Percentiles rank a stretch among this genome's conserved stretches.
These are phyloP conservation scores for Galeopsis tetrahit DNA, from an alignment of 257 asterid species.

Conservation along the genomic window DNA sequence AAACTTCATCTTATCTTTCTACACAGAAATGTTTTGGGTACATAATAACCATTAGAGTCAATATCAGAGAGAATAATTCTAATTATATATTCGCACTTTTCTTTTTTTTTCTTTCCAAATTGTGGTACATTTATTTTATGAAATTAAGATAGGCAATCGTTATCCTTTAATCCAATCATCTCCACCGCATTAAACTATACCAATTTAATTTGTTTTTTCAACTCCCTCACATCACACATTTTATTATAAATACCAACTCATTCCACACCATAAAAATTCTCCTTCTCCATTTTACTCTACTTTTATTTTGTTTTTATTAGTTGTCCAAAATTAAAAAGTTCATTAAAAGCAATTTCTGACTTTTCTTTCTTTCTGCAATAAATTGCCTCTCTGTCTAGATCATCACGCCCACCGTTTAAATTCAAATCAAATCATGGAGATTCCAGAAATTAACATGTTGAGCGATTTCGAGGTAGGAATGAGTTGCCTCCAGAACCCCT, in stretches of 20 bases:
- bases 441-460: conserved; percentile 67
- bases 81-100: conserved; percentile 24
- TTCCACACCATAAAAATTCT: conserved; percentile 18
- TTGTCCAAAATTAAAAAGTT: conserved; percentile 20
- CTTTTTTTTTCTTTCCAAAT: not conserved
- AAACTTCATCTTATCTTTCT: conserved; percentile 23
- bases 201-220: not conserved
- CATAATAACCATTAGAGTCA: conserved; percentile 27
- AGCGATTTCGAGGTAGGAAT: conserved; percentile 76
- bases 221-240: not conserved
- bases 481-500: conserved; percentile 71
- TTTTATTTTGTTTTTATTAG: not conserved
- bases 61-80: conserved; percentile 20
- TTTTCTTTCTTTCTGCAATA: not conserved
- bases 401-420: not conserved
- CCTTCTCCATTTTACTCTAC: not conserved
- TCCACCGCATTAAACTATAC: conserved; percentile 35
- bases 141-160: conserved; percentile 14
- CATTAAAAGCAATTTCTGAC: conserved; percentile 5
- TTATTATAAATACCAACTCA: conserved; percentile 36
- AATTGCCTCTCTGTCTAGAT: conserved; percentile 20
- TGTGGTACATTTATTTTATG: not conserved
- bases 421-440: conserved; percentile 49
- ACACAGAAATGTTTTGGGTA: not conserved
- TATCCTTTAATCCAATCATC: conserved; percentile 36